Base-by-base conservation (phyloP, 805 yeast genomes). In the Groenewaldozyma tartarivorans region DNA sequence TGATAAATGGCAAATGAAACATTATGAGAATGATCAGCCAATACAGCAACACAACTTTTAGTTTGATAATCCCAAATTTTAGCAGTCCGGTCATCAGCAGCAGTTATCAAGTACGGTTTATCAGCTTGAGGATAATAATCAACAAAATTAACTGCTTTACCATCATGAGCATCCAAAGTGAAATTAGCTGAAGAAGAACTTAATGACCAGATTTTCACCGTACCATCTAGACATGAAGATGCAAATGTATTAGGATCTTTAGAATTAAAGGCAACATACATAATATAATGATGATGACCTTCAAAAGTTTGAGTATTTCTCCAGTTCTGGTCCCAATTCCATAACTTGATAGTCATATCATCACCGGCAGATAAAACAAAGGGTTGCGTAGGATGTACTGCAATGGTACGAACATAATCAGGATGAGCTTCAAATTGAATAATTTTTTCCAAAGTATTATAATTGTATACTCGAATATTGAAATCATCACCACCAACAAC, bases 301-400 rank as follows among this genome's bases (percentile, higher is more conserved):
- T 85, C 95, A 60, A 83, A 92, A 29, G 80, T 76, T 61, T 85
- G 96, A 60, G 85, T 92, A 50, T 81, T 65, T 52, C 76, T 76
- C 98, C 98, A 92, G 57, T 75, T 76, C 56, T 78, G 77, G 42
- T 92, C 98, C 98, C 98, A 92, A 62, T 92, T 88, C 97, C 97
- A 92, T 58, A 88, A 72, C 64, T 81, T 86, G 58, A 92, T 76
- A 33, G 94, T 75, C 70, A 83, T 77, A 61, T 92, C 98, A 64
- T 92, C 98, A 36, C 90, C 79, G 30, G 87, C 84, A 2, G 96
- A 82, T 53, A 92, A 69, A 38, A 92, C 72, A 54, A 82, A 83
- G 19, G 97, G 94, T 64, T 83, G 84, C 15, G 90, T 72, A 33
- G 97, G 96, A 64, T 92, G 98, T 33, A 90, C 94, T 7, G 95